phyloP scores from a whole-genome alignment of 2,329 filamentous ascomycete species.

The Chrysoporthe puriensis region DNA sequence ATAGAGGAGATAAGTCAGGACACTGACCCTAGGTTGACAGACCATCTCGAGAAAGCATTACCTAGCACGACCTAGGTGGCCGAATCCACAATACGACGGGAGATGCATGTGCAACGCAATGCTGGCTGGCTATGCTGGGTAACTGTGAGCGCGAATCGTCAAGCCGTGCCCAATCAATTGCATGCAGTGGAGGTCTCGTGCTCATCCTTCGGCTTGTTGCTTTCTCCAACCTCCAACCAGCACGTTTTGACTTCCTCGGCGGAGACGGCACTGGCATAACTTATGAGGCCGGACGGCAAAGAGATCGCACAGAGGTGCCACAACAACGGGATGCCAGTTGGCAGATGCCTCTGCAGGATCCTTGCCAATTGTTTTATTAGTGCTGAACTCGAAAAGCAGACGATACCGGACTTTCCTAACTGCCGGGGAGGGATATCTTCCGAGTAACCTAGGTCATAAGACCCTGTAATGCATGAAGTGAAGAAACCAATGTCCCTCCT shows the following conservation, averaged over 20 bases:
- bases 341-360: neutral
- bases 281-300: neutral
- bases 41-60: slow-evolving; percentile 17
- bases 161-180: slow-evolving; percentile 10
- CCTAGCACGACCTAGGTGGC: neutral
- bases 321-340: neutral
- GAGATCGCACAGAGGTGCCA: neutral
- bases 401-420: slow-evolving; percentile 5
- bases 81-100: slow-evolving; percentile 18
- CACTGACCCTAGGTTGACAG: slow-evolving; percentile 4
- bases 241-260: neutral
- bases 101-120: slow-evolving; percentile 14
- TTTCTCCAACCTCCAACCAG: neutral
- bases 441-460: neutral
- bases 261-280: neutral
- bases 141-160: slow-evolving; percentile 9
- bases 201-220: slow-evolving; percentile 9
- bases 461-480: neutral
- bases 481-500: neutral
- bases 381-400: neutral
- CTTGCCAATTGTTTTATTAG: neutral
- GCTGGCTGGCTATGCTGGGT: slow-evolving; percentile 12
- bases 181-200: slow-evolving; percentile 18
- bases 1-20: slow-evolving; percentile 1
- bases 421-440: slow-evolving; percentile 20